phyloP scores from a whole-genome alignment of 257 asterid species.

The Handroanthus guayacan region DNA sequence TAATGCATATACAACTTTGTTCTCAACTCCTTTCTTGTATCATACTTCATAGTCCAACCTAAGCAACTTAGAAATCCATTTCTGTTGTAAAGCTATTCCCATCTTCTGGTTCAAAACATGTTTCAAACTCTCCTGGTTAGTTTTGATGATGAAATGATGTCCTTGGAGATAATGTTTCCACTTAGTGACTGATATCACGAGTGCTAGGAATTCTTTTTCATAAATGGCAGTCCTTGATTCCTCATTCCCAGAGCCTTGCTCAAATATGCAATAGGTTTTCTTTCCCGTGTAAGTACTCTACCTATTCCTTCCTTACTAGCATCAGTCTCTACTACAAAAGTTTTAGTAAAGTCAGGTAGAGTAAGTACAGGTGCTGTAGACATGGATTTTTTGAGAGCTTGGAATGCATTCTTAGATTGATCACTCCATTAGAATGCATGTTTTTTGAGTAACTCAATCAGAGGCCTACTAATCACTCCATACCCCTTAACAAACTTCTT shows the following conservation, averaged over 20 bases:
- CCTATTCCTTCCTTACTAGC: neutral
- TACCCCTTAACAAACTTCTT: neutral
- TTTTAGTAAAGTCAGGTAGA: too few relatives aligned
- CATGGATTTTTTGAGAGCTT: too few relatives aligned
- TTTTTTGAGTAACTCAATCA: too few relatives aligned
- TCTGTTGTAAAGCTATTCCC: neutral
- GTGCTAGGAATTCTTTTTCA: neutral
- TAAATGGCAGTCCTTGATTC: neutral
- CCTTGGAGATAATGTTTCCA: conserved; percentile 21
- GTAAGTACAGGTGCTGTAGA: neutral
- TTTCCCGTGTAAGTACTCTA: neutral
- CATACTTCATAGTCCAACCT: neutral
- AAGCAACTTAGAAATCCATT: neutral
- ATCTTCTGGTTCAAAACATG: neutral
- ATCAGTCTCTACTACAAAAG: neutral
- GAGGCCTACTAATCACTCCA: neutral
- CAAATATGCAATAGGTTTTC: neutral
- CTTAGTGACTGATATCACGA: neutral
- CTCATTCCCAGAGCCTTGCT: neutral
- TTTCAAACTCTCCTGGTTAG: neutral
- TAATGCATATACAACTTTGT: neutral
- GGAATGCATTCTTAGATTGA: neutral
- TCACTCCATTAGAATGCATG: neutral
- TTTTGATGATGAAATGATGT: neutral
- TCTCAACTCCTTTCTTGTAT: neutral